Evolutionary conservation across 2,329 filamentous ascomycete species (phyloP).

Genomic region (Curvularia verruculosa): DNA sequence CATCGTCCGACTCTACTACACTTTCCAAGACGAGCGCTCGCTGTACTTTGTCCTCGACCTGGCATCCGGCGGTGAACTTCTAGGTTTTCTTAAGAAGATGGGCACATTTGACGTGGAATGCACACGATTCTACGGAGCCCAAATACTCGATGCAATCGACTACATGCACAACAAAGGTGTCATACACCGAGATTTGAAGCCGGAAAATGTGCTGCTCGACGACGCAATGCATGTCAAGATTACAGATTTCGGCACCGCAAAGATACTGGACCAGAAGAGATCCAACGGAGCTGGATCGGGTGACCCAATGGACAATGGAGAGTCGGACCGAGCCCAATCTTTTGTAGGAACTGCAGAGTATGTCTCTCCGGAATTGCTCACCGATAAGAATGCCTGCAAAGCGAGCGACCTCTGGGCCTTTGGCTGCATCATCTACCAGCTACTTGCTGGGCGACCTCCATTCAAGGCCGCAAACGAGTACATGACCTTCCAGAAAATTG

Average conservation of each 20-base stretch:
- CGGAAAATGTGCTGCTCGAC: conserved; percentile 94
- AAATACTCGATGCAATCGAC: conserved; percentile 94
- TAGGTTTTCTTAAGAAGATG: conserved; percentile 92
- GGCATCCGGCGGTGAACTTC: conserved; percentile 86
- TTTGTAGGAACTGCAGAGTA: conserved; percentile 99
- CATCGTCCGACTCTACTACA: conserved; percentile 96
- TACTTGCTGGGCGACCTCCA: conserved; percentile 91
- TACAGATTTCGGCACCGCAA: conserved; percentile 98
- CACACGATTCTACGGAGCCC: conserved; percentile 89
- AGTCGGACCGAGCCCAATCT: conserved; percentile 81
- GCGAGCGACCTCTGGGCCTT: conserved; percentile 98
- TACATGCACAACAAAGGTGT: conserved; percentile 98
- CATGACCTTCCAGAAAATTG: conserved; percentile 97
- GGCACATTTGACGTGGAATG: conserved; percentile 95
- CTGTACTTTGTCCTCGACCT: conserved; percentile 96
- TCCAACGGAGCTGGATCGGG: conserved; percentile 51
- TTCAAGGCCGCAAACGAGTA: conserved; percentile 98
- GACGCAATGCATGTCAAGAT: conserved; percentile 98
- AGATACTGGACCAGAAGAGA: conserved; percentile 71
- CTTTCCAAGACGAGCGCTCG: conserved; percentile 95
- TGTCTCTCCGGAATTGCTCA: conserved; percentile 95
- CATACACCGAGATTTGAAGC: conserved; percentile 95
- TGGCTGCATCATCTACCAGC: conserved; percentile 96
- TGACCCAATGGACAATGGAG: conserved; percentile 61
- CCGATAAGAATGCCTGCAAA: conserved; percentile 96